Percentiles rank a stretch among this genome's conserved stretches.
Conservation (phyloP, 495 filamentous ascomycete species). For the Glonium stellatum region DNA sequence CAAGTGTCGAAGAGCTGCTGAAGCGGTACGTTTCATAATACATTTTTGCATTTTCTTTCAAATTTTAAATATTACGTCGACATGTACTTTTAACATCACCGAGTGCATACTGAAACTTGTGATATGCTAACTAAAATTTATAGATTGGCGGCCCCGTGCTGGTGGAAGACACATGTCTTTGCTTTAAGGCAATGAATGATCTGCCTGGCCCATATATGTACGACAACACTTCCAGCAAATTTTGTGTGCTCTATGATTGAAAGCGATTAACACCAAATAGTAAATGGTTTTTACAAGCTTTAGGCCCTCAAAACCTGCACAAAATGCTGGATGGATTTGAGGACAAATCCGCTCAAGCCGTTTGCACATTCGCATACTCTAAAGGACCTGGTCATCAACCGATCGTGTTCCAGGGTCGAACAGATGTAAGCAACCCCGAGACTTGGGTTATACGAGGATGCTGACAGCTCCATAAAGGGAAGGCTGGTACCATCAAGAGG, state of each 20-base stretch:
- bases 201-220: constrained; percentile 98
- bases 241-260: not conserved
- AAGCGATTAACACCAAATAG: constrained; percentile 39
- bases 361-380: constrained; percentile 93
- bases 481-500: constrained; percentile 72
- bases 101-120: not conserved
- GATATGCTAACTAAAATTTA: not conserved
- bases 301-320: constrained; percentile 80
- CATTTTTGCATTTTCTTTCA: not conserved
- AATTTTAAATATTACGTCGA: not conserved
- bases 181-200: constrained; percentile 81
- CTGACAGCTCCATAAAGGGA: constrained; percentile 44
- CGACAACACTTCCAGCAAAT: constrained; percentile 23
- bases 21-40: constrained; percentile 43
- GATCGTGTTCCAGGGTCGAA: constrained; percentile 86
- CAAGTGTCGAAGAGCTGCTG: constrained; percentile 75
- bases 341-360: constrained; percentile 83
- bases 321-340: constrained; percentile 84
- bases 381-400: constrained; percentile 77
- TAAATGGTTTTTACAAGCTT: constrained; percentile 82
- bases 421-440: constrained; percentile 35
- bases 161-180: constrained; percentile 91
- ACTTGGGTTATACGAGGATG: constrained; percentile 3
- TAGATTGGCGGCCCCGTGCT: constrained; percentile 81
- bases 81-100: not conserved